Evolutionary conservation across 805 yeast genomes (phyloP), one percentile per base, ranked within the genome.

Genomic region (Myxozyma melibiosi): DNA sequence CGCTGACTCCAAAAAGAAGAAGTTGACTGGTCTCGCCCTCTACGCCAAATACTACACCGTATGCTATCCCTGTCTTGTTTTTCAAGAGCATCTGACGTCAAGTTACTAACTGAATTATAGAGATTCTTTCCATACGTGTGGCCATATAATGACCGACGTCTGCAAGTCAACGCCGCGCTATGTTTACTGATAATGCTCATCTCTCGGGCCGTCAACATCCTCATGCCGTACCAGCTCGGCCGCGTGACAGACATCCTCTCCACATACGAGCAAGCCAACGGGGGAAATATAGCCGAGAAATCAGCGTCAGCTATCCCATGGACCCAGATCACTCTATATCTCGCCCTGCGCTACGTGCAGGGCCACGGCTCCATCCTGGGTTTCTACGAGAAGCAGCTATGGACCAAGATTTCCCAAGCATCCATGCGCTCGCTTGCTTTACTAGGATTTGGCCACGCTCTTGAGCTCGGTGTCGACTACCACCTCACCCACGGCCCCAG

Each of bases 141-240:
- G 65, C 65, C 65, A 2, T 30, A 30, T 11, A 24, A 51, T 11
- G 43, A 61, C 42, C 37, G 52, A 14, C 39, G 47, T 20, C 44
- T 61, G 11, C 63, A 61, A 41, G 4, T 58, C 8, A 31, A 55
- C 42, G 41, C 41, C 7, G 42, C 55, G n/a, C 33, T 58, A 11
- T 61, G 63, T 44, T 35, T 61, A 13, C 16, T 42, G 22, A 39
- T 61, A 13, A 40, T 61, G 30, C 28, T 58, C n/a, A 9, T 35
- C 13, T 51, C 53, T 28, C 57, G 65, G 20, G 39, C 38, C 2
- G 54, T 58, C 46, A 61, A 61, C 38, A 28, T 61, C 24, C 52
- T 58, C 33, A 51, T 55, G 42, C 65, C 65, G 13, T 48, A 55
- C 31, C 65, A 58, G 35, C 58, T 61, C 5, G 65, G 65, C 33